Evolutionary conservation across 352 stramenopile species (phyloP), one percentile per base, ranked within the genome.

Genomic region (Globisporangium spiculum): DNA sequence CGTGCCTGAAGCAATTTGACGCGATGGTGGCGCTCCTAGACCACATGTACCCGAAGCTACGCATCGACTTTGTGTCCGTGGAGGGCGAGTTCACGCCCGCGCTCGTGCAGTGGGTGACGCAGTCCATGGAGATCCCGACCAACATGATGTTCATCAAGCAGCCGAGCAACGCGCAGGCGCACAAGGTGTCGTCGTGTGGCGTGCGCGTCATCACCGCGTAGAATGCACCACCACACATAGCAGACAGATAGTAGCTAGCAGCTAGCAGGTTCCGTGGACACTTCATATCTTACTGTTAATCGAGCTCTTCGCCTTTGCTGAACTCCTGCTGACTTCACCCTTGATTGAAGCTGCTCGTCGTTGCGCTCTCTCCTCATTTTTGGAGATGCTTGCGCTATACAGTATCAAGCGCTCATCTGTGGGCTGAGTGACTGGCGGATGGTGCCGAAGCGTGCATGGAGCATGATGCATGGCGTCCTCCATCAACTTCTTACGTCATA

Each of bases 141-240:
- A 96, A 94, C 74, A 89, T 92, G 77, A 96, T 97, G 85, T 97
- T 97, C 75, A 96, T 97, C 72, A 83, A 75, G 20, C 90, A 91
- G 68, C 87, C 90, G 2, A 83, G 94, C 69, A 77, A 90, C 57
- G 55, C 74, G 7, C 82, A 63, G n/a, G 73, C 72, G 4, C 86
- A 96, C 66, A 87, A 88, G 26, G 80, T 97, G 18, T 80, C 81
- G 27, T 75, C 80, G 20, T 77, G 87, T 16, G 88, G 88, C 4
- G 82, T 96, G 30, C 80, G 88, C 7, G 84, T 96, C 58, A 96
- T 96, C 71, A 95, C 87, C 1, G 81, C 75, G 3, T 89, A 76
- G 52, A 64, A 38, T 22, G 14, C 30, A 27, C 30, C 0, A 32
- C 30, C 30, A 38, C 32, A 38, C 32, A 14, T 12, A 44, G 10